Conservation (phyloP, 169 alveolate genomes). For the Cryptosporidium parvum region DNA sequence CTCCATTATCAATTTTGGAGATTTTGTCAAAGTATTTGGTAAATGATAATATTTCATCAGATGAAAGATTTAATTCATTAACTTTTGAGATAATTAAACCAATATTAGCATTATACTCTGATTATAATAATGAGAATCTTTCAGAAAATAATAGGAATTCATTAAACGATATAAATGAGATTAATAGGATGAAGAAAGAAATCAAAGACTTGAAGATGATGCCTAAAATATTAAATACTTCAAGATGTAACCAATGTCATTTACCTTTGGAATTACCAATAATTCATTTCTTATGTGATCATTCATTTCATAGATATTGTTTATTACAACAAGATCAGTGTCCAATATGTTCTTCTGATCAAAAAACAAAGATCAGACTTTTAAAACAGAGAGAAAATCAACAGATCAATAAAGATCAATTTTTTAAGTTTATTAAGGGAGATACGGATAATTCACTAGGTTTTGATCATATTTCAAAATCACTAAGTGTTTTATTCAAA, state of each 20-base stretch:
- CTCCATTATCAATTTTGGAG: slow-evolving; percentile 70
- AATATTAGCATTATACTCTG: neutral
- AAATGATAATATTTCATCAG: neutral
- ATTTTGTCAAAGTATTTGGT: slow-evolving; percentile 42
- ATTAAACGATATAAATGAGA: slow-evolving; percentile 27
- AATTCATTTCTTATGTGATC: slow-evolving; percentile 65
- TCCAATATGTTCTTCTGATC: slow-evolving; percentile 54
- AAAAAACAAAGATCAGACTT: slow-evolving; percentile 28
- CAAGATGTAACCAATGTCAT: slow-evolving; percentile 71
- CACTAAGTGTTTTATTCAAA: slow-evolving; percentile 60
- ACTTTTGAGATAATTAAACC: slow-evolving; percentile 36
- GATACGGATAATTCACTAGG: slow-evolving; percentile 38
- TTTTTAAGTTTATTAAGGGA: slow-evolving; percentile 60
- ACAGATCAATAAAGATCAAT: slow-evolving; percentile 55
- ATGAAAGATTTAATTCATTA: slow-evolving; percentile 9
- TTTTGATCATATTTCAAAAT: slow-evolving; percentile 68
- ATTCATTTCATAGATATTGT: slow-evolving; percentile 73
- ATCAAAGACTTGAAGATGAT: slow-evolving; percentile 9
- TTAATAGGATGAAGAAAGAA: slow-evolving; percentile 37
- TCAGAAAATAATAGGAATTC: slow-evolving; percentile 32
- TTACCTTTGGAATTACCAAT: slow-evolving; percentile 61
- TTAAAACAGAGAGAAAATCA: slow-evolving; percentile 62
- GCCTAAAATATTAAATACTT: slow-evolving; percentile 36
- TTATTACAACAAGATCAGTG: slow-evolving; percentile 55
- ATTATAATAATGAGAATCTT: neutral